A percentile compares a stretch with the other conserved stretches of the same genome.
These are phyloP conservation scores for Yamadazyma sp. DNA, from an alignment of 805 yeast species.

Conservation along the genomic window DNA sequence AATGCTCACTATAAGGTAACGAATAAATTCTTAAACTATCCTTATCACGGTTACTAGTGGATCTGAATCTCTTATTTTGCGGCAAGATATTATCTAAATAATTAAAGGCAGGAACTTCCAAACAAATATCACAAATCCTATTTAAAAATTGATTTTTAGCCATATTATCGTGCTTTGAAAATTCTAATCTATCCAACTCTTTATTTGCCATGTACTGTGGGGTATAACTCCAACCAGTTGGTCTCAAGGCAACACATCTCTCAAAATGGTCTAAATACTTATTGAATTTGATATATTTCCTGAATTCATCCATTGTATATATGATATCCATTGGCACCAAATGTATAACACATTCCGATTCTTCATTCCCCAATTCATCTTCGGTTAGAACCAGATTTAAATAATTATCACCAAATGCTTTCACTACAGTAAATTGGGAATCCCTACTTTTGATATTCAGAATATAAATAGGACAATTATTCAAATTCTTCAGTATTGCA, in stretches of 20 bases:
- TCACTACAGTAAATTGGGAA: constrained; percentile 40
- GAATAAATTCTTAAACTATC: constrained; percentile 43
- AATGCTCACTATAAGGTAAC: constrained; percentile 93
- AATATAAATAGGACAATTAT: constrained; percentile 52
- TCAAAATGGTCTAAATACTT: constrained; percentile 47
- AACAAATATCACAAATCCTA: constrained; percentile 11
- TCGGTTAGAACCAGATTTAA: constrained; percentile 26
- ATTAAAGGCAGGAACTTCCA: constrained; percentile 8
- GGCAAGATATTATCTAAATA: constrained; percentile 25
- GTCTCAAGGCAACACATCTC: constrained; percentile 68
- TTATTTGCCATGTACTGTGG: constrained; percentile 7
- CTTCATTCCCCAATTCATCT: constrained; percentile 38
- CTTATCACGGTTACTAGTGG: constrained; percentile 18
- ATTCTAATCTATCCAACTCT: constrained; percentile 8
- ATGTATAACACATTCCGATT: constrained; percentile 56
- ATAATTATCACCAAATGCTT: constrained; percentile 44
- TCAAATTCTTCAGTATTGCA: constrained; percentile 50
- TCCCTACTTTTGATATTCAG: constrained; percentile 44
- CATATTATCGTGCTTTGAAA: constrained; percentile 2
- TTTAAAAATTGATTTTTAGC: constrained; percentile 9
- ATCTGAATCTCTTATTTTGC: constrained; percentile 19
- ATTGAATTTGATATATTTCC: constrained; percentile 47
- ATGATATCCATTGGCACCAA: constrained; percentile 65
- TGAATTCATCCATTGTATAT: constrained; percentile 42
- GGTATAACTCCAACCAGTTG: constrained; percentile 86